phyloP scores from a whole-genome alignment of 2,329 filamentous ascomycete genomes.

The Escovopsis sp. region DNA sequence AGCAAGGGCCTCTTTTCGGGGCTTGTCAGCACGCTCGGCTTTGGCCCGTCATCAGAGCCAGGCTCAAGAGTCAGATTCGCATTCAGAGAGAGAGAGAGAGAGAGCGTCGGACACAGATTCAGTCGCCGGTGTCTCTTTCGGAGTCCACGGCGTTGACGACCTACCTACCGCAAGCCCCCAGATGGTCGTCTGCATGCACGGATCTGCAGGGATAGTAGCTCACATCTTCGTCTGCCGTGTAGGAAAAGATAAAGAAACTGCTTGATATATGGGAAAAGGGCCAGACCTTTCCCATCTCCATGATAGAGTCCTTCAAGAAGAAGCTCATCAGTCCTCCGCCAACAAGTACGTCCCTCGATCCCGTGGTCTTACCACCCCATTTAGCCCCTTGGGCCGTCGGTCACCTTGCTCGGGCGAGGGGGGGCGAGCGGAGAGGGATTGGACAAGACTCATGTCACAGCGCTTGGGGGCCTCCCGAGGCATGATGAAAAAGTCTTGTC shows the following conservation, averaged over 20 bases:
- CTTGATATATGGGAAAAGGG: slow-evolving; percentile 97
- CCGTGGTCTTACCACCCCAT: too few relatives aligned
- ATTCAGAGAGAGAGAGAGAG: background rate
- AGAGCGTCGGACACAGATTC: too few relatives aligned
- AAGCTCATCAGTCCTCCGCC: slow-evolving; percentile 50
- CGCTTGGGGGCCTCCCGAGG: background rate
- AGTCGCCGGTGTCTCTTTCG: background rate
- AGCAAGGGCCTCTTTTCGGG: background rate
- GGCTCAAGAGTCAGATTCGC: background rate
- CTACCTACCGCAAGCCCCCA: slow-evolving; percentile 9
- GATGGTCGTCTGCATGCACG: slow-evolving; percentile 4
- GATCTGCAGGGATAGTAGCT: slow-evolving; percentile 17
- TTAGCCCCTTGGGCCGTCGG: too few relatives aligned
- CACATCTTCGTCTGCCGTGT: slow-evolving; percentile 32
- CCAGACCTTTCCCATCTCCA: slow-evolving; percentile 68
- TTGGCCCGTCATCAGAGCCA: background rate
- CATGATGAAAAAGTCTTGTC: background rate
- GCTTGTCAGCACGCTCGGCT: background rate
- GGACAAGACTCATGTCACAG: too few relatives aligned
- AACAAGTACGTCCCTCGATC: slow-evolving; percentile 43
- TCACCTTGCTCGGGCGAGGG: too few relatives aligned
- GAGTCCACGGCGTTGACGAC: slow-evolving; percentile 10
- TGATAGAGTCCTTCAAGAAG: slow-evolving; percentile 72
- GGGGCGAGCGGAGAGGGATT: too few relatives aligned
- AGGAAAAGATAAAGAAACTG: slow-evolving; percentile 89